These are phyloP conservation scores for Neospora caninum DNA, from an alignment of 169 alveolate genomes.

Conservation along the genomic window DNA sequence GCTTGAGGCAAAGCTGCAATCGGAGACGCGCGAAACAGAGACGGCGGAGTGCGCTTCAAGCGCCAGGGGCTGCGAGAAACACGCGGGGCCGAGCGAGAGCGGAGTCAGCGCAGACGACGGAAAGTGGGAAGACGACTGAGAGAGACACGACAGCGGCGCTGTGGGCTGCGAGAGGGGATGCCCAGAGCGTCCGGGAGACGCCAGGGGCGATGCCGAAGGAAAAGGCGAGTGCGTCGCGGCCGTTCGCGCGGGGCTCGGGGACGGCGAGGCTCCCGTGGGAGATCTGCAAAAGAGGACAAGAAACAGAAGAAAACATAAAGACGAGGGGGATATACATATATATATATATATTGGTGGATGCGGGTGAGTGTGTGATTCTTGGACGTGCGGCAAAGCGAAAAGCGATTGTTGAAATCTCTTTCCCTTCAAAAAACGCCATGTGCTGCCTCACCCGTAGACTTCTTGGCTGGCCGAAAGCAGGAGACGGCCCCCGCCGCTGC, in stretches of 20 bases:
- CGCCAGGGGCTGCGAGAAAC: not conserved
- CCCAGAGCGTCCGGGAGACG: not conserved
- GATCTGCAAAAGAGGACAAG: not conserved
- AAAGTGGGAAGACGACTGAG: not conserved
- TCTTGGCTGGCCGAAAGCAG: not conserved
- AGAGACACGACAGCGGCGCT: not conserved
- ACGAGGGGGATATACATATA: not conserved
- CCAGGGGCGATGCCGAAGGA: not conserved
- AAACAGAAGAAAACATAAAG: too few relatives aligned
- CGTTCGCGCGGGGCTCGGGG: not conserved
- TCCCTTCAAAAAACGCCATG: not conserved
- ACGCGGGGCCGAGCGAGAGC: not conserved
- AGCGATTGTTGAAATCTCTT: too few relatives aligned
- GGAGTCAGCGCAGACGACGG: not conserved
- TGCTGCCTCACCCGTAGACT: not conserved
- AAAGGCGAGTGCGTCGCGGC: not conserved
- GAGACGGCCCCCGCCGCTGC: not conserved
- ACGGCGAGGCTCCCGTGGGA: not conserved
- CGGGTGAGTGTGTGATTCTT: too few relatives aligned
- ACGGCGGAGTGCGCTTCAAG: not conserved
- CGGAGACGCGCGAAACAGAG: not conserved
- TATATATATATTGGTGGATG: too few relatives aligned
- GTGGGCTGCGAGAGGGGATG: not conserved
- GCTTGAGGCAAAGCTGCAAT: not conserved
- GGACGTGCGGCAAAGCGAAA: too few relatives aligned